phyloP scores from a whole-genome alignment of 352 stramenopile species.

The Globisporangium irregulare region DNA sequence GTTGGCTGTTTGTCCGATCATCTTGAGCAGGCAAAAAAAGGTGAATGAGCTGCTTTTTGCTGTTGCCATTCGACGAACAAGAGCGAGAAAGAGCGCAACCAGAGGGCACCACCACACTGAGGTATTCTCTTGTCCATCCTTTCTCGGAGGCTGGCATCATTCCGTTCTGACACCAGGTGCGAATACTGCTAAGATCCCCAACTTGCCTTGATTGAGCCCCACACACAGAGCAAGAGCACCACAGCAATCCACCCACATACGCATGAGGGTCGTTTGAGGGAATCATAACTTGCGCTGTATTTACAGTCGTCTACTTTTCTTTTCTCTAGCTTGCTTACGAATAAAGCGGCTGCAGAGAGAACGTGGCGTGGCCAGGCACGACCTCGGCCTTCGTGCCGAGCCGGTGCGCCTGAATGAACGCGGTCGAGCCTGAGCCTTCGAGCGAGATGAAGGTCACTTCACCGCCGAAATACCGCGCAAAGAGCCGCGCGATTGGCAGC shows the following conservation, averaged over 20 bases:
- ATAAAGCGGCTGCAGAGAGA: constrained; percentile 18
- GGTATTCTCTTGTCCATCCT: neutral
- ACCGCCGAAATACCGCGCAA: constrained; percentile 98
- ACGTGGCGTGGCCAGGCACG: constrained; percentile 55
- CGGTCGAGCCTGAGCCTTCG: constrained; percentile 97
- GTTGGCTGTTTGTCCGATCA: too few relatives aligned
- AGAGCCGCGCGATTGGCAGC: constrained; percentile 90
- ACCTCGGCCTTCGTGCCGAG: constrained; percentile 75
- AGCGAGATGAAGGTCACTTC: constrained; percentile 98
- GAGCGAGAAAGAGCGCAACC: neutral
- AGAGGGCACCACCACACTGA: neutral
- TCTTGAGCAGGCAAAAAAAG: neutral
- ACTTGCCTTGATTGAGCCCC: neutral
- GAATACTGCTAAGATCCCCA: neutral
- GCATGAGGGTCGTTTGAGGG: neutral
- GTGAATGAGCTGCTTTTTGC: neutral
- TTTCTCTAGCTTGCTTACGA: neutral
- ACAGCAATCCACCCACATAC: neutral
- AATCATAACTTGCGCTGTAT: neutral
- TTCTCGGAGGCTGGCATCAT: neutral
- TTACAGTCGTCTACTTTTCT: neutral
- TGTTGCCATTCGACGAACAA: neutral
- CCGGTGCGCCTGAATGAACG: constrained; percentile 79
- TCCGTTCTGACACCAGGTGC: neutral
- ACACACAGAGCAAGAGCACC: neutral